Percentiles rank a stretch among this genome's conserved stretches.
Conservation (phyloP, 2,329 filamentous ascomycete genomes). For the Metarhizium guizhouense region DNA sequence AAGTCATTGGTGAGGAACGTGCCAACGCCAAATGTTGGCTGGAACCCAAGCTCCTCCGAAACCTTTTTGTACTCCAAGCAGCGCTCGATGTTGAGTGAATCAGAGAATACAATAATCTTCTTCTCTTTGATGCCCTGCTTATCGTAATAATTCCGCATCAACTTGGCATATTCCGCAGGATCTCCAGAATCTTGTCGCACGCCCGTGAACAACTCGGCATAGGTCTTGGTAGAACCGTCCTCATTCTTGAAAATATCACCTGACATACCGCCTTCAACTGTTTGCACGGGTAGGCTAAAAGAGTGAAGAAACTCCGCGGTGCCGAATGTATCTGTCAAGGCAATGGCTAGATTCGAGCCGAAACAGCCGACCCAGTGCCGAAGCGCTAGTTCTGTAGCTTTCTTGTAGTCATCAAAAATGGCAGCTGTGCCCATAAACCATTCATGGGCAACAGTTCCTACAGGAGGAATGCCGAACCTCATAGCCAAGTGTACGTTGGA, state of each 20-base stretch:
- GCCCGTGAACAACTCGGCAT: conserved; percentile 74
- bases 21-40: conserved; percentile 85
- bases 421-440: conserved; percentile 99
- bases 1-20: conserved; percentile 97
- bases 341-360: conserved; percentile 75
- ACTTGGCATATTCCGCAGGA: conserved; percentile 67
- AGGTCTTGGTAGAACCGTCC: conserved; percentile 46
- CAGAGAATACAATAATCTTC: conserved; percentile 92
- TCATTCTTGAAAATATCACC: conserved; percentile 32
- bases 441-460: conserved; percentile 89
- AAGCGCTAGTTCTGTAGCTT: conserved; percentile 76
- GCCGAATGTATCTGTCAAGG: conserved; percentile 93
- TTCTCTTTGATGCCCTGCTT: conserved; percentile 62
- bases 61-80: conserved; percentile 85
- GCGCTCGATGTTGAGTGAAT: conserved; percentile 83
- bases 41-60: conserved; percentile 71
- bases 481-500: conserved; percentile 97
- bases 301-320: conserved; percentile 80
- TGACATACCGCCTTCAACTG: conserved; percentile 31
- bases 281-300: conserved; percentile 58
- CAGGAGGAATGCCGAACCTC: conserved; percentile 74
- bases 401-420: conserved; percentile 75
- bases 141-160: conserved; percentile 76
- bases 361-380: conserved; percentile 88
- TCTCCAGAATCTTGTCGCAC: conserved; percentile 89